Conservation (phyloP, 2,329 filamentous ascomycete genomes). For the Moelleriella libera region DNA sequence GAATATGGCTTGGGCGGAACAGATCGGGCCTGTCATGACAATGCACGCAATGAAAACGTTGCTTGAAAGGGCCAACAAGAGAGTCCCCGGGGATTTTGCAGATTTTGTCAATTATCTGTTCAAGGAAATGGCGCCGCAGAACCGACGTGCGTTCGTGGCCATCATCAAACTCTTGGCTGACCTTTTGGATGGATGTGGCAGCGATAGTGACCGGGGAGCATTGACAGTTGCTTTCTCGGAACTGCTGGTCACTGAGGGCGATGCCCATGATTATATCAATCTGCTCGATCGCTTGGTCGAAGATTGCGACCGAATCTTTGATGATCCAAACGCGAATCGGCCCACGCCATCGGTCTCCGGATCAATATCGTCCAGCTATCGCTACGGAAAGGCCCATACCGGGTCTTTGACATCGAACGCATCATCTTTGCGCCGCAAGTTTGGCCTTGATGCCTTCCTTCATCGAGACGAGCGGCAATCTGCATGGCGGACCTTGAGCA, state of each 20-base stretch:
- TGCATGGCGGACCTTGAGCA: constrained; percentile 80
- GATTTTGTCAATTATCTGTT: constrained; percentile 54
- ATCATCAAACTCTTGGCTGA: constrained; percentile 79
- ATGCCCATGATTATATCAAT: constrained; percentile 73
- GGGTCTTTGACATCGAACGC: constrained; percentile 75
- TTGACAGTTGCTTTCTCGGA: constrained; percentile 83
- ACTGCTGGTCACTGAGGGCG: constrained; percentile 63
- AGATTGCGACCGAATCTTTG: constrained; percentile 80
- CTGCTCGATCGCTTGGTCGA: constrained; percentile 79
- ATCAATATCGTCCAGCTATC: constrained; percentile 40
- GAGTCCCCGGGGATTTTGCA: constrained; percentile 58
- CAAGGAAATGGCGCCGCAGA: constrained; percentile 53
- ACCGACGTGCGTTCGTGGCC: constrained; percentile 64
- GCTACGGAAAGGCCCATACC: constrained; percentile 45
- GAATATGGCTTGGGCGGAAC: constrained; percentile 72
- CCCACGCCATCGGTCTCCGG: constrained; percentile 34
- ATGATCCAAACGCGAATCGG: constrained; percentile 34
- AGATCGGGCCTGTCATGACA: constrained; percentile 75
- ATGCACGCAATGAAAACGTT: constrained; percentile 56
- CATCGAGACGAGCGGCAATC: constrained; percentile 64
- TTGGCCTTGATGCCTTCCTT: constrained; percentile 64
- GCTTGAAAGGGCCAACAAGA: constrained; percentile 52
- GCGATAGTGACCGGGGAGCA: constrained; percentile 80
- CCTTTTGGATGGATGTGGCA: constrained; percentile 75
- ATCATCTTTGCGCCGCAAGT: constrained; percentile 72